A percentile compares a stretch with the other conserved stretches of the same genome.
Evolutionary conservation across 2,329 filamentous ascomycete genomes (phyloP).

Genomic region (Alternaria consortialis): DNA sequence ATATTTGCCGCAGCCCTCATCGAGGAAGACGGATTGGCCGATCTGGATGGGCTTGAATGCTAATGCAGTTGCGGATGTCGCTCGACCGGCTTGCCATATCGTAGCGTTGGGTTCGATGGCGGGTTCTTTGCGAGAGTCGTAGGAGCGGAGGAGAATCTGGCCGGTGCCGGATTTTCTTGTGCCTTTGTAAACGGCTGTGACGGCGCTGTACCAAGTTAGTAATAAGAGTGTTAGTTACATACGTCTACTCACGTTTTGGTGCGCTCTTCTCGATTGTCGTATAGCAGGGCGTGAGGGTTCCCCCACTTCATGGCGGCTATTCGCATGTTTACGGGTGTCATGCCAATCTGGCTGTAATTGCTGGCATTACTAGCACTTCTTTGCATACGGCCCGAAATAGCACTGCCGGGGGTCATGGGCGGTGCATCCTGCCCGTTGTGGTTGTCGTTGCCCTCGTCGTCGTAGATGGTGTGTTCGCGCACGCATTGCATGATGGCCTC

Average conservation of each 20-base stretch:
- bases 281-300: conserved; percentile 85
- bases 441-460: conserved; percentile 83
- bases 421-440: conserved; percentile 54
- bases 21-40: conserved; percentile 91
- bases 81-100: conserved; percentile 95
- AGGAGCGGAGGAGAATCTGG: conserved; percentile 84
- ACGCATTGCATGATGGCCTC: conserved; percentile 92
- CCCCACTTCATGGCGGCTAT: conserved; percentile 68
- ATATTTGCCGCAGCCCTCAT: conserved; percentile 90
- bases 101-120: conserved; percentile 91
- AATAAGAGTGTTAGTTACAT: not conserved
- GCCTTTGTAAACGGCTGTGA: conserved; percentile 91
- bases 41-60: conserved; percentile 97
- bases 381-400: conserved; percentile 46
- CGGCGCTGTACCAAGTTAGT: conserved; percentile 66
- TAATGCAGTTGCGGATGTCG: conserved; percentile 88
- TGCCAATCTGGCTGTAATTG: conserved; percentile 79
- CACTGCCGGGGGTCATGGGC: conserved; percentile 45
- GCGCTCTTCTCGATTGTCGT: conserved; percentile 83
- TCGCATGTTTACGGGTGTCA: conserved; percentile 66
- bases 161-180: conserved; percentile 70
- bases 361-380: conserved; percentile 82
- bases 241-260: conserved; percentile 81
- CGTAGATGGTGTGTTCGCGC: conserved; percentile 77
- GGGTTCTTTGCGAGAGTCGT: conserved; percentile 92